Evolutionary conservation across 805 yeast genomes (phyloP), one percentile per base, ranked within the genome.

Genomic region (Barnettozyma botsteinii): DNA sequence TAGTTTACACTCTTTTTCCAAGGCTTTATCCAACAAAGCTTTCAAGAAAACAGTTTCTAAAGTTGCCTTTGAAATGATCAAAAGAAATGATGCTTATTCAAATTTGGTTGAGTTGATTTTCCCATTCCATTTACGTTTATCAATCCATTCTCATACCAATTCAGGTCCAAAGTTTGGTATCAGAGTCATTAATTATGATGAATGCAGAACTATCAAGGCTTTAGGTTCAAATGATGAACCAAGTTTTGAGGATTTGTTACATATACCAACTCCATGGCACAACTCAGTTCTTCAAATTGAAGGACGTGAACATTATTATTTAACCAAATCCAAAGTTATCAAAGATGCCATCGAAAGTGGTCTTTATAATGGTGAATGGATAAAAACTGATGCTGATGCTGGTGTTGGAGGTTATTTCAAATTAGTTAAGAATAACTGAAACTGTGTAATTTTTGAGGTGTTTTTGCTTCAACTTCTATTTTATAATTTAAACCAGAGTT

Each of bases 261-360:
- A 77, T 54, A 75, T 77, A 42, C 82, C 83, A 36, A 77, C 82
- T 0, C 82, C 83, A 34, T 77, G 82, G 82, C 83, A 77, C 56
- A 77, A 77, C 48, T 62, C 75, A 38, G 67, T 77, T 12, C 70
- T 73, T 20, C 60, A 62, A 37, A 55, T 70, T 39, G 65, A 63
- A 34, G 69, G 66, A 24, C 56, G 56, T 26, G 53, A 59, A 7
- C 45, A 42, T 17, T 57, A 42, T 41, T 64, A 52, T 42, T 55
- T 68, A 46, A 61, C 69, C 5, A 66, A 64, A 43, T 57, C 70
- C 4, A 59, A 55, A 33, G 53, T 60, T 13, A 61, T 67, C 18
- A 50, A 47, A 25, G 62, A 66, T 38, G 70, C 72, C 1, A 48
- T 66, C 14, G 53, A 51, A 5, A 48, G 50, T 13, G 70, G 69